Evolutionary conservation across 2,329 filamentous ascomycete species (phyloP).

Genomic region (Leptographium galeiforme): DNA sequence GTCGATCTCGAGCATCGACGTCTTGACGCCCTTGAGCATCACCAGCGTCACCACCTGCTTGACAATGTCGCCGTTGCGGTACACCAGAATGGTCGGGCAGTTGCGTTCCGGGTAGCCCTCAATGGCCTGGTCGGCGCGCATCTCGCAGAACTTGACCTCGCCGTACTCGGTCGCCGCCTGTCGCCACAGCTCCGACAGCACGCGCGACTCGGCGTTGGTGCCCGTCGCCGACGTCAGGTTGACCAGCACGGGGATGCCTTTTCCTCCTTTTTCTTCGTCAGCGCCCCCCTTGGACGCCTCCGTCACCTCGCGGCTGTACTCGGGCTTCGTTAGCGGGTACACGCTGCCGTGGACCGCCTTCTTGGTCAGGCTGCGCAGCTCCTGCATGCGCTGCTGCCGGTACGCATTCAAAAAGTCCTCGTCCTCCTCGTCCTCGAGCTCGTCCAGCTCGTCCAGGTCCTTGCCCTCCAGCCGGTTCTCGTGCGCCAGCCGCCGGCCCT

Average conservation of each 20-base stretch:
- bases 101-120: conserved; percentile 93
- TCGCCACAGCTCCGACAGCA: conserved; percentile 76
- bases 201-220: conserved; percentile 71
- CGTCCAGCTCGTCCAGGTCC: conserved; percentile 83
- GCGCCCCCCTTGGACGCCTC: conserved; percentile 53
- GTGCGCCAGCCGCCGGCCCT: conserved; percentile 71
- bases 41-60: conserved; percentile 83
- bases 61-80: conserved; percentile 83
- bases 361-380: conserved; percentile 61
- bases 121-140: conserved; percentile 81
- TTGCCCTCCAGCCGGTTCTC: conserved; percentile 91
- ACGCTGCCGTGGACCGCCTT: conserved; percentile 78
- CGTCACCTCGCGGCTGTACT: conserved; percentile 83
- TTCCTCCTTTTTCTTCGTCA: not conserved
- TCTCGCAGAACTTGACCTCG: conserved; percentile 96
- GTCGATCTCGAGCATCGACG: conserved; percentile 63
- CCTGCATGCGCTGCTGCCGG: conserved; percentile 72
- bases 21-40: conserved; percentile 60
- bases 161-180: conserved; percentile 74
- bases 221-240: conserved; percentile 68
- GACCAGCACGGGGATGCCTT: conserved; percentile 51
- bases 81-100: conserved; percentile 85
- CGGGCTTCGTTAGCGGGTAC: conserved; percentile 86
- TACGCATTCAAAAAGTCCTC: conserved; percentile 84
- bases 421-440: conserved; percentile 90